Base-by-base conservation (phyloP, 805 yeast species). In the Metschnikowia matae region DNA sequence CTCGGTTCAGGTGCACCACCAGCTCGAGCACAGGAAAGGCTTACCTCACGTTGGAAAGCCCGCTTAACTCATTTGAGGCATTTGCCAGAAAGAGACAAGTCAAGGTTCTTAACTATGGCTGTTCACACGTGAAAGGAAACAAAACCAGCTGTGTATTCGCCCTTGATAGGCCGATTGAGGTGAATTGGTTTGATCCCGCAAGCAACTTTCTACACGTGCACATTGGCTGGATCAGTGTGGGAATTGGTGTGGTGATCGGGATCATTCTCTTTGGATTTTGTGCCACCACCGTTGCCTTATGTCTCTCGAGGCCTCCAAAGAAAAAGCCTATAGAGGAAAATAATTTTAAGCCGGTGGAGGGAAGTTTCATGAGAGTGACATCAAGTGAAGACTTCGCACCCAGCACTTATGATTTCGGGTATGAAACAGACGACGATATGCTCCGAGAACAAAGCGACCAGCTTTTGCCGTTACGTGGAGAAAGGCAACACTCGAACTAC, bases 171-270 rank as follows among this genome's bases (percentile, higher is more conserved):
- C 89, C 91, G 1, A 69, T 87, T n/a, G 78, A 79, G 36, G 76
- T 85, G 21, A 62, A 65, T 1, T 87, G 95, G 94, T 62, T 84
- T 5, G 76, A 77, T 32, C 55, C 59, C n/a, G 70, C 58, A 6
- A 76, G 78, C 34, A 62, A 61, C 42, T 70, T 72, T 50, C 69
- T 82, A 41, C 85, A 79, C 52, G 65, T 87, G 21, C 84, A 79
- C 53, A 66, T 87, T 35, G 90, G 94, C 5, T 75, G 81, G 47
- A 75, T 84, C 17, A 87, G 92, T 13, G 68, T 86, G 32, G 83
- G 83, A 0, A 65, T 86, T 26, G 96, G 94, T 6, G 69, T 85
- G 3, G 66, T 85, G 1, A 59, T 84, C 7, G 92, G 92, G 0
- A 72, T 83, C 31, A 55, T 84, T 3, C 57, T 73, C 50, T 74